phyloP scores from a whole-genome alignment of 164 flowering plant species.

The Vitis cinerea region DNA sequence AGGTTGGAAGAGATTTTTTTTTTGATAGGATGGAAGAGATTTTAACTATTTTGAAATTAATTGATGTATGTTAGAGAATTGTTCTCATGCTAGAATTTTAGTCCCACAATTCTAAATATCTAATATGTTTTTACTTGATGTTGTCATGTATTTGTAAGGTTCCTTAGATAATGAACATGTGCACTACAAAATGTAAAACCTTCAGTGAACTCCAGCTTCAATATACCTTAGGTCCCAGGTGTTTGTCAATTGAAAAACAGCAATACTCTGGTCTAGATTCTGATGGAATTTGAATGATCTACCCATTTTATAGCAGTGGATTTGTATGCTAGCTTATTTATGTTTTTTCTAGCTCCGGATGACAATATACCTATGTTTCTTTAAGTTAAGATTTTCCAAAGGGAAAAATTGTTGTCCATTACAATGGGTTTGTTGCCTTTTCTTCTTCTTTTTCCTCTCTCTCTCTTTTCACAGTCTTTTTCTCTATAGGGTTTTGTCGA shows the following conservation, averaged over 20 bases:
- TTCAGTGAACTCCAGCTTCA: too few relatives aligned
- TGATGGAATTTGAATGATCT: too few relatives aligned
- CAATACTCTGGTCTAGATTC: too few relatives aligned
- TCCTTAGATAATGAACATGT: not conserved
- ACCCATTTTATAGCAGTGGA: too few relatives aligned
- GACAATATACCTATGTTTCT: too few relatives aligned
- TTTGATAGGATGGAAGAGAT: conserved; percentile 43
- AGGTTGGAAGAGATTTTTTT: conserved; percentile 44
- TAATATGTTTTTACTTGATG: not conserved
- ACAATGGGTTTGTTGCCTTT: not conserved
- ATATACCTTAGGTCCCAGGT: too few relatives aligned
- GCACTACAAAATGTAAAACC: too few relatives aligned
- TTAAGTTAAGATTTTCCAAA: too few relatives aligned
- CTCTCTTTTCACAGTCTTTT: not conserved
- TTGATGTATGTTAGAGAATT: not conserved
- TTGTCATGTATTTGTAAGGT: not conserved
- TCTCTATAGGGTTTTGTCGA: conserved; percentile 86
- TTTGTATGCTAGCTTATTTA: too few relatives aligned
- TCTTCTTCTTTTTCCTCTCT: not conserved
- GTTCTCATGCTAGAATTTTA: not conserved
- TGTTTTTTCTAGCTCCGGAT: too few relatives aligned
- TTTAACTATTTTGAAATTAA: not conserved
- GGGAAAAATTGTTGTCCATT: not conserved
- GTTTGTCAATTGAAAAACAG: too few relatives aligned
- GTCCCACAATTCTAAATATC: not conserved